Evolutionary conservation across 805 yeast species (phyloP).

Genomic region (Lipomyces anomalus): DNA sequence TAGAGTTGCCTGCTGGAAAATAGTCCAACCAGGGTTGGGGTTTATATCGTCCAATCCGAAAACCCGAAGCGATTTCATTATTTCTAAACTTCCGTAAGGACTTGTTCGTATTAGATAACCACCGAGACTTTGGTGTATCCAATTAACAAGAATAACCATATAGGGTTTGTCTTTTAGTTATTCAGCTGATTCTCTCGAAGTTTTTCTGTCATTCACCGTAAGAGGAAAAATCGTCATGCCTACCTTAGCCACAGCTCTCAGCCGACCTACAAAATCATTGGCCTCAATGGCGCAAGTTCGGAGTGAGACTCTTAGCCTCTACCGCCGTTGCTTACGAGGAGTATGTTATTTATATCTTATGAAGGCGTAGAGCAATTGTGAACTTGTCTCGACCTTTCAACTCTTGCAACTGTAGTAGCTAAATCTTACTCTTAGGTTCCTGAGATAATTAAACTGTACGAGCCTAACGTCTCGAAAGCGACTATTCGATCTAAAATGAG

Average conservation of each 20-base stretch:
- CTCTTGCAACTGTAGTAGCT: not conserved
- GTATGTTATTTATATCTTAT: slow-evolving; percentile 35
- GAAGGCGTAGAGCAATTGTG: not conserved
- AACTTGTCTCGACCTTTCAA: not conserved
- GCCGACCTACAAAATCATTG: slow-evolving; percentile 70
- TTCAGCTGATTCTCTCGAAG: too few relatives aligned
- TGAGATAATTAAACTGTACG: slow-evolving; percentile 57
- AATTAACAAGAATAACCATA: too few relatives aligned
- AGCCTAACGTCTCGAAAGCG: slow-evolving; percentile 71
- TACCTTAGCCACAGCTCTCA: slow-evolving; percentile 77
- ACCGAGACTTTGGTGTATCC: too few relatives aligned
- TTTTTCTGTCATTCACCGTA: not conserved
- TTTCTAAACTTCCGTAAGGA: too few relatives aligned
- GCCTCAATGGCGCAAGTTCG: slow-evolving; percentile 56
- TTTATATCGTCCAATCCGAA: too few relatives aligned
- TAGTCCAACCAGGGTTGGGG: too few relatives aligned
- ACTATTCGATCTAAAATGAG: slow-evolving; percentile 75
- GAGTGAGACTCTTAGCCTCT: slow-evolving; percentile 58
- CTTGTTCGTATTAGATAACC: too few relatives aligned
- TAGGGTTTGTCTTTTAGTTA: not conserved
- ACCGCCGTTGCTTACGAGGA: slow-evolving; percentile 63
- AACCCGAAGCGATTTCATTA: too few relatives aligned
- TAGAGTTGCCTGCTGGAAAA: too few relatives aligned
- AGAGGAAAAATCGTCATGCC: slow-evolving; percentile 34
- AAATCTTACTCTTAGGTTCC: slow-evolving; percentile 39